A percentile compares a stretch with the other conserved stretches of the same genome.
phyloP scores from a whole-genome alignment of 345 rosid species.

The Passiflora organensis region DNA sequence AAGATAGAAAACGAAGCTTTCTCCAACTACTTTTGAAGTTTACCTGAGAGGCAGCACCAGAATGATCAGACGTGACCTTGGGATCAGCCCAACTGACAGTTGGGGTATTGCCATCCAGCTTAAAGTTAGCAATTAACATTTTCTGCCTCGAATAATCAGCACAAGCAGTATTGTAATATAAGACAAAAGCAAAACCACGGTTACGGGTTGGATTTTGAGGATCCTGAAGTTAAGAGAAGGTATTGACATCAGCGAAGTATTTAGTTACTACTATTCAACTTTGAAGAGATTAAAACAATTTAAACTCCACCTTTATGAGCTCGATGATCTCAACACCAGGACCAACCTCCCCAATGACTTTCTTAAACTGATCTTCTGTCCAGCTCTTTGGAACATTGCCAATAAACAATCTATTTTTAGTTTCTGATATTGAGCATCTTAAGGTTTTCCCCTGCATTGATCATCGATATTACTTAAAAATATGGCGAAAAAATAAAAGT shows the following conservation, averaged over 20 bases:
- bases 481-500: background rate
- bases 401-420: constrained; percentile 84
- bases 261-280: constrained; percentile 7
- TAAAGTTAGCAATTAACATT: constrained; percentile 73
- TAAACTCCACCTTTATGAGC: constrained; percentile 71
- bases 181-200: constrained; percentile 94
- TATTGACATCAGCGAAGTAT: constrained; percentile 9
- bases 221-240: constrained; percentile 55
- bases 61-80: constrained; percentile 83
- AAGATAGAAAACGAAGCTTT: background rate
- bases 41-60: constrained; percentile 84
- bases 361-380: constrained; percentile 86
- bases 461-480: background rate
- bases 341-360: constrained; percentile 71
- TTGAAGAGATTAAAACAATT: constrained; percentile 9
- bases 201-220: constrained; percentile 76
- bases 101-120: constrained; percentile 89
- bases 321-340: constrained; percentile 91
- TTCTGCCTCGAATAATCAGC: constrained; percentile 97
- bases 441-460: constrained; percentile 83
- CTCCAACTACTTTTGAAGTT: constrained; percentile 1
- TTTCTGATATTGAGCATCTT: constrained; percentile 88
- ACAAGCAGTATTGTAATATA: constrained; percentile 95
- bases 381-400: constrained; percentile 96
- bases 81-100: constrained; percentile 99